These are phyloP conservation scores for Sedum album DNA, from an alignment of 164 flowering plant genomes.

Conservation along the genomic window DNA sequence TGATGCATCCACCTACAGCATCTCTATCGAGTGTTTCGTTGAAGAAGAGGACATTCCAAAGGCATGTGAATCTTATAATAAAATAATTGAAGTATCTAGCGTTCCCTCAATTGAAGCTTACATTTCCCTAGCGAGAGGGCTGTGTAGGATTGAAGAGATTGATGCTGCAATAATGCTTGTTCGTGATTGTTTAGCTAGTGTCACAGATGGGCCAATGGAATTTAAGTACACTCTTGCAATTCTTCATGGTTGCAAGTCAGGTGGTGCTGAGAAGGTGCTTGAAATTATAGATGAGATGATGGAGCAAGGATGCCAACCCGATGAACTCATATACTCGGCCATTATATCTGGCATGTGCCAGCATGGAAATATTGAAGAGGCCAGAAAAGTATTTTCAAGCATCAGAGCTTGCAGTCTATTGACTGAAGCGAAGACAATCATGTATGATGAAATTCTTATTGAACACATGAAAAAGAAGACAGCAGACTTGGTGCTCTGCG, in stretches of 20 bases:
- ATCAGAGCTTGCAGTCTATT: constrained; percentile 50
- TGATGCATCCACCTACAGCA: constrained; percentile 52
- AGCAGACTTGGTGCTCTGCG: constrained; percentile 60
- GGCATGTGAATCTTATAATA: constrained; percentile 66
- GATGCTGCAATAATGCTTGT: constrained; percentile 65
- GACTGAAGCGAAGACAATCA: constrained; percentile 52
- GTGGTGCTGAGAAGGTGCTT: constrained; percentile 54
- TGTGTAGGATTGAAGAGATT: constrained; percentile 64
- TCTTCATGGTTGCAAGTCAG: constrained; percentile 58
- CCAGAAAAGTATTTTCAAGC: constrained; percentile 57
- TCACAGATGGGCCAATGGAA: constrained; percentile 61
- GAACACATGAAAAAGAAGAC: constrained; percentile 78
- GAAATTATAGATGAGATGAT: constrained; percentile 75
- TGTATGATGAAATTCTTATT: constrained; percentile 69
- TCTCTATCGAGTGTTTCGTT: constrained; percentile 57
- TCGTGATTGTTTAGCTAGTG: constrained; percentile 76
- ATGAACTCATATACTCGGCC: constrained; percentile 50
- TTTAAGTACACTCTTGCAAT: constrained; percentile 72
- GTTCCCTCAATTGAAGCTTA: constrained; percentile 62
- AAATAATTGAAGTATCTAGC: constrained; percentile 41
- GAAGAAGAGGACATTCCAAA: constrained; percentile 45
- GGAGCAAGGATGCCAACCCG: constrained; percentile 49
- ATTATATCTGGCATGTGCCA: constrained; percentile 75
- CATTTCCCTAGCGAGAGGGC: constrained; percentile 64
- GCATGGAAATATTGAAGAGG: constrained; percentile 72